Conservation (phyloP, 139 green algal genomes). For the Picochlorum sp. region DNA sequence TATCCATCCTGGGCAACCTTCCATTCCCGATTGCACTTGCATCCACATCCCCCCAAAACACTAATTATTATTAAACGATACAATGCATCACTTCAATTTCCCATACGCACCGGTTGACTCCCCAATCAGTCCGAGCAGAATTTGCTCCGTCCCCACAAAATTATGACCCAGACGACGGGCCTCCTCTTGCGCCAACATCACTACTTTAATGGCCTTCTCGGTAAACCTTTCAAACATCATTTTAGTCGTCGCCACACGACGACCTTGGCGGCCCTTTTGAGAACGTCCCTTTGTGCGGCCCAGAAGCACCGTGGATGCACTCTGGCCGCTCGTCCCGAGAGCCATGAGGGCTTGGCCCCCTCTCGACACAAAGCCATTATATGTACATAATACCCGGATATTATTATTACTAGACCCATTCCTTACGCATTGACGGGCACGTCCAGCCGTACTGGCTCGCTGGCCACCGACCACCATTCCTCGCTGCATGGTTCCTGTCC, state of each 20-base stretch:
- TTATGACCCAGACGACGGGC: slow-evolving; percentile 90
- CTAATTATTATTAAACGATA: not conserved
- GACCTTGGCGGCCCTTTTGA: not conserved
- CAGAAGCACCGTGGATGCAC: slow-evolving; percentile 12
- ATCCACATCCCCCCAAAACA: too few species aligned
- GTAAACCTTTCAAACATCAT: slow-evolving; percentile 98
- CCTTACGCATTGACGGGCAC: too few species aligned
- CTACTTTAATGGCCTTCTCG: slow-evolving; percentile 86
- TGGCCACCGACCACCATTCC: not conserved
- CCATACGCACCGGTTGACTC: slow-evolving; percentile 70
- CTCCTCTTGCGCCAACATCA: slow-evolving; percentile 99
- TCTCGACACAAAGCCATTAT: slow-evolving; percentile 6
- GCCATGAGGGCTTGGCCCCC: slow-evolving; percentile 1
- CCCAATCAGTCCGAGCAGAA: slow-evolving; percentile 96
- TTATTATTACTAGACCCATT: not conserved
- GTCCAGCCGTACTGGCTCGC: too few species aligned
- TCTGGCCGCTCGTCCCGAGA: not conserved
- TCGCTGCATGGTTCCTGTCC: not conserved
- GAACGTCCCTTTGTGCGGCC: not conserved
- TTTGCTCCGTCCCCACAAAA: slow-evolving; percentile 99
- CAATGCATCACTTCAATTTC: not conserved
- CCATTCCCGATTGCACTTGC: too few species aligned
- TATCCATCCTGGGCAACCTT: too few species aligned
- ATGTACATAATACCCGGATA: slow-evolving; percentile 10
- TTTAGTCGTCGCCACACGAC: slow-evolving; percentile 1